A percentile compares a stretch with the other conserved stretches of the same genome.
Conservation (phyloP, 1,139 yeast genomes). For the Cylindricascospora bacillispora region DNA sequence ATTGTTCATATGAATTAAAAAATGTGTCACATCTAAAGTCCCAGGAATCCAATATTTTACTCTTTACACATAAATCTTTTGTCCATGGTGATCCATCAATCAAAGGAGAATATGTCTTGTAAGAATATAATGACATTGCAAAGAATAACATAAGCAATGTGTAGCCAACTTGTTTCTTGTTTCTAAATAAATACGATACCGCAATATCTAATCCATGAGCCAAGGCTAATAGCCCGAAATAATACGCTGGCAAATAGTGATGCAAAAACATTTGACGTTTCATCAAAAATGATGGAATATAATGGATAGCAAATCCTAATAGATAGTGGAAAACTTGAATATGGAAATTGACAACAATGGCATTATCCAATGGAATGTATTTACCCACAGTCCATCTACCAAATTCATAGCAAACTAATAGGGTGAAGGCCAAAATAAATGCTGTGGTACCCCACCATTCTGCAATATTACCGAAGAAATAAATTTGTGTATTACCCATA, state of each 20-base stretch:
- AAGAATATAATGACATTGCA: constrained; percentile 41
- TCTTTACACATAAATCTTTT: constrained; percentile 43
- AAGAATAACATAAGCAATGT: constrained; percentile 38
- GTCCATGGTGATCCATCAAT: constrained; percentile 79
- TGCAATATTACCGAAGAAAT: constrained; percentile 80
- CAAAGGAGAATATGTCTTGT: constrained; percentile 54
- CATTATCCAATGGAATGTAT: constrained; percentile 36
- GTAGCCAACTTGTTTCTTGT: constrained; percentile 33
- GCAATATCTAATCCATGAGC: constrained; percentile 71
- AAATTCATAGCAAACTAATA: constrained; percentile 42
- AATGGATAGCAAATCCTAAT: constrained; percentile 77
- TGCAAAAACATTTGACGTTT: constrained; percentile 87
- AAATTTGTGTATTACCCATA: constrained; percentile 62
- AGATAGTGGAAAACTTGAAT: constrained; percentile 53
- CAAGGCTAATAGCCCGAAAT: constrained; percentile 74
- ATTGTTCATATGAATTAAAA: no score
- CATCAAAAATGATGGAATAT: constrained; percentile 81
- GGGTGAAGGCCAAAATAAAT: constrained; percentile 41
- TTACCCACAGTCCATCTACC: constrained; percentile 68
- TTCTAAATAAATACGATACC: constrained; percentile 33
- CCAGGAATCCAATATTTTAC: constrained; percentile 57
- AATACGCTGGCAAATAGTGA: constrained; percentile 83
- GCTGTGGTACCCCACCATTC: constrained; percentile 76
- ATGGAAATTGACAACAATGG: constrained; percentile 52
- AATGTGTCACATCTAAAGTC: constrained; percentile 69